Evolutionary conservation across 306 rosid species (phyloP).

Genomic region (Cyamopsis tetragonoloba): DNA sequence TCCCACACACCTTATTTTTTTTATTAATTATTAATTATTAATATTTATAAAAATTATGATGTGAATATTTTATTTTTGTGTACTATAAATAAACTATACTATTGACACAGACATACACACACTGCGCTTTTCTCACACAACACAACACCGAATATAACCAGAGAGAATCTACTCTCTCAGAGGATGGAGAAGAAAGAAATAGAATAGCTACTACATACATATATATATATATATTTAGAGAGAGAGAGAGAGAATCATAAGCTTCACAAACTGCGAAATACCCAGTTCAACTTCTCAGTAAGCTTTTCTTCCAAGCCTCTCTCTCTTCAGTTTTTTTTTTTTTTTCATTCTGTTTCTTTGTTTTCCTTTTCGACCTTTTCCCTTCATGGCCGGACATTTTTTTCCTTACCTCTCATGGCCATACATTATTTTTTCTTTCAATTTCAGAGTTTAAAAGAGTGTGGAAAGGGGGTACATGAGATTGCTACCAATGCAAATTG

Average conservation of each 20-base stretch:
- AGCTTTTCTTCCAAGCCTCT: constrained; percentile 23
- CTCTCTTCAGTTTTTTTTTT: background rate
- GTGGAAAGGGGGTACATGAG: background rate
- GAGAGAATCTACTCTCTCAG: background rate
- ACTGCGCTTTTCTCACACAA: background rate
- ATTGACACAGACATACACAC: background rate
- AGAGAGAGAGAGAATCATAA: background rate
- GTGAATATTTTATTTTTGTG: background rate
- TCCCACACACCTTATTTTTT: constrained; percentile 4
- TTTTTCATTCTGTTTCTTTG: background rate
- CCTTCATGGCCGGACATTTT: background rate
- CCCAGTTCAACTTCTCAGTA: constrained; percentile 3
- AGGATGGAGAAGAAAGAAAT: background rate
- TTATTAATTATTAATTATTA: background rate
- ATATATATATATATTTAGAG: background rate
- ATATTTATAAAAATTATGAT: background rate
- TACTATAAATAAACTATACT: constrained; percentile 5
- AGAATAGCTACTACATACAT: background rate
- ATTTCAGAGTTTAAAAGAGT: background rate
- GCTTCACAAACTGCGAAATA: background rate
- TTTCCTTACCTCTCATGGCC: background rate
- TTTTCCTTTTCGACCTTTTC: background rate
- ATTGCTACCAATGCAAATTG: constrained; percentile 20
- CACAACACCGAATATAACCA: constrained; percentile 29
- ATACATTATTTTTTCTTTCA: background rate